Conservation (phyloP, 208 protist genomes). For the Leishmania lainsoni region DNA sequence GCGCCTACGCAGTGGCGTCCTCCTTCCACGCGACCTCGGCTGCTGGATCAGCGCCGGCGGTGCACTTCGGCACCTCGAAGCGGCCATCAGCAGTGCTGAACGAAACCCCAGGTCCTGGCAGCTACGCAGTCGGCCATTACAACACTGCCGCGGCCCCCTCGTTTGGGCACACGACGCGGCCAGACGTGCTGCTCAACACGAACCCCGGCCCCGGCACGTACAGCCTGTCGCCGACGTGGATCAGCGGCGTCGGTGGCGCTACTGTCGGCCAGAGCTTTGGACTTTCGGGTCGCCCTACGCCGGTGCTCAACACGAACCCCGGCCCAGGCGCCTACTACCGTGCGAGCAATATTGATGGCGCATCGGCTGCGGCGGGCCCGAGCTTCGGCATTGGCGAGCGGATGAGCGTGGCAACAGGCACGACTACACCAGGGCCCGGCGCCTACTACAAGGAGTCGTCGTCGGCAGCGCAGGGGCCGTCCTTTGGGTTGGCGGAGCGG, state of each 20-base stretch:
- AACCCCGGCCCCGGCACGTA: conserved; percentile 42
- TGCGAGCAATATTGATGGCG: not conserved
- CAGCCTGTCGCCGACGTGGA: conserved; percentile 23
- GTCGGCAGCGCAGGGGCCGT: conserved; percentile 1
- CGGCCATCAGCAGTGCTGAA: conserved; percentile 7
- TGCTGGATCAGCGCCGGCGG: not conserved
- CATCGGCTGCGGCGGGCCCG: not conserved
- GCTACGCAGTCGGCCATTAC: conserved; percentile 10
- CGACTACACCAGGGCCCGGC: conserved; percentile 15
- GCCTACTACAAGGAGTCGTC: conserved; percentile 11
- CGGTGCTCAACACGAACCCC: conserved; percentile 3
- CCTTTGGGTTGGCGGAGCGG: conserved; percentile 15
- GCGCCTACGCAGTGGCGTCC: conserved; percentile 18
- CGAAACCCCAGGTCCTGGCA: conserved; percentile 34
- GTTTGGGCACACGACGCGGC: conserved; percentile 15
- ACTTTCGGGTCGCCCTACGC: not conserved
- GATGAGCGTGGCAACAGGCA: not conserved
- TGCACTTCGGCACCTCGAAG: not conserved
- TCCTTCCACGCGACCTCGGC: conserved; percentile 8
- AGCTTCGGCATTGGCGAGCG: conserved; percentile 32
- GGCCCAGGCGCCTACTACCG: conserved; percentile 12
- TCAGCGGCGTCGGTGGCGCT: conserved; percentile 33
- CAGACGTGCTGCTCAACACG: conserved; percentile 6
- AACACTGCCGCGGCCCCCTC: not conserved
- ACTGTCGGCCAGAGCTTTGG: not conserved